A percentile compares a stretch with the other conserved stretches of the same genome.
Conservation (phyloP, 495 filamentous ascomycete species). For the Neurospora intermedia region DNA sequence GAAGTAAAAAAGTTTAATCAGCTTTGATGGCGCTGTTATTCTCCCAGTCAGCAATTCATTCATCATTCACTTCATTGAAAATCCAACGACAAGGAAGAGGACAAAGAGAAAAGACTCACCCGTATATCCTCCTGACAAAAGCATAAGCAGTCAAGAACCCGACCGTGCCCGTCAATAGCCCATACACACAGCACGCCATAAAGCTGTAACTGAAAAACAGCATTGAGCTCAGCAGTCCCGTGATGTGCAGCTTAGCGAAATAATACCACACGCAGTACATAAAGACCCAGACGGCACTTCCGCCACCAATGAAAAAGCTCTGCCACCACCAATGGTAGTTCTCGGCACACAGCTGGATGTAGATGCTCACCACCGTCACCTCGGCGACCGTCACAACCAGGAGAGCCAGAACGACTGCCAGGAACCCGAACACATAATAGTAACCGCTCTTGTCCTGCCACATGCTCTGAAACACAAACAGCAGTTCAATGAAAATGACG, state of each 20-base stretch:
- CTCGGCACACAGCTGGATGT: slow-evolving; percentile 77
- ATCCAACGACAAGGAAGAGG: not conserved
- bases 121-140: slow-evolving; percentile 84
- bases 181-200: slow-evolving; percentile 77
- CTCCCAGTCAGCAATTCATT: not conserved
- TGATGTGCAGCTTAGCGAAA: slow-evolving; percentile 68
- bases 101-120: slow-evolving; percentile 37
- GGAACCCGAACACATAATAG: slow-evolving; percentile 91
- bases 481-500: slow-evolving; percentile 86
- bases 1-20: not conserved
- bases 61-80: not conserved
- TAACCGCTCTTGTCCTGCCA: slow-evolving; percentile 93
- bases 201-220: slow-evolving; percentile 80
- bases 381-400: slow-evolving; percentile 73
- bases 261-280: slow-evolving; percentile 84
- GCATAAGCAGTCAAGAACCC: slow-evolving; percentile 82
- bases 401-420: slow-evolving; percentile 65
- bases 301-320: slow-evolving; percentile 73
- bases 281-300: slow-evolving; percentile 77
- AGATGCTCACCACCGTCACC: slow-evolving; percentile 82
- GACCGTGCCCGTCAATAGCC: slow-evolving; percentile 73
- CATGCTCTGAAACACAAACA: slow-evolving; percentile 84
- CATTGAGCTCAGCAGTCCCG: slow-evolving; percentile 67
- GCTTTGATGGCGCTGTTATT: slow-evolving; percentile 8
- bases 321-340: slow-evolving; percentile 98